Evolutionary conservation across 441 rosid species (phyloP).

Genomic region (Codiaeum variegatum): DNA sequence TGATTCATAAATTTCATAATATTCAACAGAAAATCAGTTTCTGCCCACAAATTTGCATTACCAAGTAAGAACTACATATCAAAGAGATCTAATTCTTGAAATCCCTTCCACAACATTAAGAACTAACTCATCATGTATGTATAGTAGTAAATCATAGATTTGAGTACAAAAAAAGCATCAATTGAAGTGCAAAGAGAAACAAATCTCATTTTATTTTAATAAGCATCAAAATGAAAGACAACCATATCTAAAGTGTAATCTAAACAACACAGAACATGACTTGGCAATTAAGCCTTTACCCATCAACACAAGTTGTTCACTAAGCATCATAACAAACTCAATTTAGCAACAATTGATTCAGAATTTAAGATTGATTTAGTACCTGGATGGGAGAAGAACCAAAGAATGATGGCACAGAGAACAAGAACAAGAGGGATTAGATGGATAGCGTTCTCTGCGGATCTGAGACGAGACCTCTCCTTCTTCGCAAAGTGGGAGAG

Average conservation of each 20-base stretch:
- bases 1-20: neutral
- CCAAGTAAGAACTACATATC: neutral
- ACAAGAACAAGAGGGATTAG: constrained; percentile 64
- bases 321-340: neutral
- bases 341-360: neutral
- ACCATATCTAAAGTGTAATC: neutral
- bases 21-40: neutral
- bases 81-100: neutral
- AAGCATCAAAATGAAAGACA: no score
- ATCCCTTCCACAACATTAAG: neutral
- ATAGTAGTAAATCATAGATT: neutral
- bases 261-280: neutral
- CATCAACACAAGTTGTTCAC: neutral
- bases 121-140: neutral
- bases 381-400: constrained; percentile 74
- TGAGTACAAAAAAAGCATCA: neutral
- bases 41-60: neutral
- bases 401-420: constrained; percentile 58
- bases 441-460: constrained; percentile 71
- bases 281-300: neutral
- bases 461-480: constrained; percentile 55
- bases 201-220: neutral
- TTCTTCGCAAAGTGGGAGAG: constrained; percentile 56
- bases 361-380: neutral
- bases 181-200: neutral